Percentiles rank a stretch among this genome's conserved stretches.
Evolutionary conservation across 306 rosid genomes (phyloP).

Genomic region (Ochetophila trinervis): DNA sequence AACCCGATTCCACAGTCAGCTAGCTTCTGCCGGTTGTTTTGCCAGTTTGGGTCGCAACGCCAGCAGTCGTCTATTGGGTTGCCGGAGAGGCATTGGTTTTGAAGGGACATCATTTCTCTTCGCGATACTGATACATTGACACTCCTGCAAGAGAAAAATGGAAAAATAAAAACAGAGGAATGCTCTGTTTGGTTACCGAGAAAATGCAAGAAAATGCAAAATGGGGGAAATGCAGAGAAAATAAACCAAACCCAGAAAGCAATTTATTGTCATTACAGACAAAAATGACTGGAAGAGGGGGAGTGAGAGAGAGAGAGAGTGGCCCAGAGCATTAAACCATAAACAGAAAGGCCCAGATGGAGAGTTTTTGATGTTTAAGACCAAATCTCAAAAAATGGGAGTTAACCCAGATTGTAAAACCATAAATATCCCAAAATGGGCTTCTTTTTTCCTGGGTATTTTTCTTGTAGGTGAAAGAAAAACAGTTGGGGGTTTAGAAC

Average conservation of each 20-base stretch:
- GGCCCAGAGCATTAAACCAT: slow-evolving; percentile 3
- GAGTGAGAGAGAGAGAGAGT: not conserved
- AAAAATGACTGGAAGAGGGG: slow-evolving; percentile 1
- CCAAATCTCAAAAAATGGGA: slow-evolving; percentile 4
- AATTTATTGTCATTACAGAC: not conserved
- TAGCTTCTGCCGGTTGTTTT: slow-evolving; percentile 58
- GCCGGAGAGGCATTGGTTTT: slow-evolving; percentile 60
- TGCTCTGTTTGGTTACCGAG: slow-evolving; percentile 21
- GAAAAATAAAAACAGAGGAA: not conserved
- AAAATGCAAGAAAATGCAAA: slow-evolving; percentile 1
- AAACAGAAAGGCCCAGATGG: slow-evolving; percentile 5
- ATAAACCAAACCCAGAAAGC: slow-evolving; percentile 2
- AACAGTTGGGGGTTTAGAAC: not conserved
- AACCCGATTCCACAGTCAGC: slow-evolving; percentile 94
- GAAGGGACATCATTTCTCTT: slow-evolving; percentile 38
- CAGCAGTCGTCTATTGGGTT: slow-evolving; percentile 97
- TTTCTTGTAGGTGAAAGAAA: not conserved
- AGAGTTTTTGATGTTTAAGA: not conserved
- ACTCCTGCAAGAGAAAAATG: slow-evolving; percentile 40
- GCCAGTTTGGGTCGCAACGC: slow-evolving; percentile 75
- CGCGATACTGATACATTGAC: slow-evolving; percentile 59
- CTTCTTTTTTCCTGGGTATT: not conserved
- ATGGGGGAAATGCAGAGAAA: not conserved
- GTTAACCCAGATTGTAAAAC: not conserved
- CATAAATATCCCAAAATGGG: slow-evolving; percentile 21